phyloP scores from a whole-genome alignment of 495 filamentous ascomycete genomes.

The Niebla homalea region DNA sequence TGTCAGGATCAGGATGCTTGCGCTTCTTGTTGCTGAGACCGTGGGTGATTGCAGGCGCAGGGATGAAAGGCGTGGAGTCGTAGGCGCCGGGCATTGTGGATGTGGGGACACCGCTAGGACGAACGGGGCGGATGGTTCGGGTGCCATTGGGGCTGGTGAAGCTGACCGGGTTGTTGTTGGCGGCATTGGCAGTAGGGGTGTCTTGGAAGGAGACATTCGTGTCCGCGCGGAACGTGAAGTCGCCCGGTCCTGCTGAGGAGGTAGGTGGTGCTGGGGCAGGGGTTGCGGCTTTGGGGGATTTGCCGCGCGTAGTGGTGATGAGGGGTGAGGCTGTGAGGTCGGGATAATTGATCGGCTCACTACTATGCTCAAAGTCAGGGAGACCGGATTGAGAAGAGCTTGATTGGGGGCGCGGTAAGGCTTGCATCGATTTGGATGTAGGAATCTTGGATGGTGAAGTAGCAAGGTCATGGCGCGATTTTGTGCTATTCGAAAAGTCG shows the following conservation, averaged over 20 bases:
- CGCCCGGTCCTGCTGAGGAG: slow-evolving; percentile 29
- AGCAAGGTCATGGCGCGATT: slow-evolving; percentile 27
- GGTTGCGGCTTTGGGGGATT: slow-evolving; percentile 9
- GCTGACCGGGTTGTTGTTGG: slow-evolving; percentile 11
- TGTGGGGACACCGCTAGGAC: slow-evolving; percentile 27
- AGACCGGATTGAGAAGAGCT: neutral
- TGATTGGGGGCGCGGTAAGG: neutral
- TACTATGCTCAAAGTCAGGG: slow-evolving; percentile 8
- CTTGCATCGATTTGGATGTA: neutral
- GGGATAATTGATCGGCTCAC: slow-evolving; percentile 28
- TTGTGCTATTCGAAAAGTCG: slow-evolving; percentile 43
- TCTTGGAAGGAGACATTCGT: slow-evolving; percentile 40
- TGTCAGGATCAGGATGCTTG: slow-evolving; percentile 31
- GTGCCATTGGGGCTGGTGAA: slow-evolving; percentile 37
- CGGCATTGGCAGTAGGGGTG: neutral
- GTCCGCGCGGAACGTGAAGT: slow-evolving; percentile 48
- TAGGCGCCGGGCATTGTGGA: slow-evolving; percentile 15
- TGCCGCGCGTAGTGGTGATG: slow-evolving; percentile 11
- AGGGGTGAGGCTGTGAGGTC: slow-evolving; percentile 22
- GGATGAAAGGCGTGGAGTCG: slow-evolving; percentile 22
- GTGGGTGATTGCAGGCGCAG: slow-evolving; percentile 37
- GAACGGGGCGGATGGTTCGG: slow-evolving; percentile 44
- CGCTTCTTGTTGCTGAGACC: slow-evolving; percentile 67
- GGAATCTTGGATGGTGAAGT: slow-evolving; percentile 31
- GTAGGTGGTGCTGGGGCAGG: slow-evolving; percentile 1